Percentiles rank a stretch among this genome's conserved stretches.
Conservation (phyloP, 345 rosid species). For the Citrus reticulata region DNA sequence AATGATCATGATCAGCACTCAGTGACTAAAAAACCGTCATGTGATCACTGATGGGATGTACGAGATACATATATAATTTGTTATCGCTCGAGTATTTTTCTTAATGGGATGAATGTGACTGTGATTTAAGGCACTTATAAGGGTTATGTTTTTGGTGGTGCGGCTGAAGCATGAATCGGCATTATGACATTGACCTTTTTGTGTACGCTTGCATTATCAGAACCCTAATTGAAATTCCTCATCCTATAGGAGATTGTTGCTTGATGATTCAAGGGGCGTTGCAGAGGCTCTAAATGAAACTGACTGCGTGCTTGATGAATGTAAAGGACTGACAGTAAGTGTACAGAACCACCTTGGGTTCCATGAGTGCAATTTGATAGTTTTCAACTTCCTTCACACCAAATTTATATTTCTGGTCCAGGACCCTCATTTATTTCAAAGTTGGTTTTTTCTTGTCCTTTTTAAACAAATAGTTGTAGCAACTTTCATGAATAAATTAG, state of each 20-base stretch:
- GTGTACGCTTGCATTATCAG: background rate
- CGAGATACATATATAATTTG: background rate
- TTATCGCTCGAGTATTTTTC: background rate
- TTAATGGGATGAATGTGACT: background rate
- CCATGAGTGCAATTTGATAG: background rate
- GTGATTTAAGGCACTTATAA: background rate
- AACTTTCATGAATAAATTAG: background rate
- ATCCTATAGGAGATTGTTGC: conserved; percentile 78
- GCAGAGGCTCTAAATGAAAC: conserved; percentile 85
- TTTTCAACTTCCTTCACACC: background rate
- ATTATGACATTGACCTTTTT: background rate
- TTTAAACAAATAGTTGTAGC: background rate
- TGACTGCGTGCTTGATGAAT: conserved; percentile 59
- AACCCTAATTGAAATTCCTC: conserved; percentile 15
- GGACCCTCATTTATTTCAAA: background rate
- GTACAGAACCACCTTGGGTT: conserved; percentile 7
- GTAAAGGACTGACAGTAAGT: conserved; percentile 79
- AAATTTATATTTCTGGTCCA: background rate
- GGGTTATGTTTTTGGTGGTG: conserved; percentile 4
- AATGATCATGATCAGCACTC: background rate
- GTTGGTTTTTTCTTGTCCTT: background rate
- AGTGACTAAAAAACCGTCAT: background rate
- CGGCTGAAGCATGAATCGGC: background rate
- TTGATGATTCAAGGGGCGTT: conserved; percentile 90
- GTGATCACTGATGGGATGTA: background rate